Conservation (phyloP, 257 asterid species). For the Lithospermum erythrorhizon region DNA sequence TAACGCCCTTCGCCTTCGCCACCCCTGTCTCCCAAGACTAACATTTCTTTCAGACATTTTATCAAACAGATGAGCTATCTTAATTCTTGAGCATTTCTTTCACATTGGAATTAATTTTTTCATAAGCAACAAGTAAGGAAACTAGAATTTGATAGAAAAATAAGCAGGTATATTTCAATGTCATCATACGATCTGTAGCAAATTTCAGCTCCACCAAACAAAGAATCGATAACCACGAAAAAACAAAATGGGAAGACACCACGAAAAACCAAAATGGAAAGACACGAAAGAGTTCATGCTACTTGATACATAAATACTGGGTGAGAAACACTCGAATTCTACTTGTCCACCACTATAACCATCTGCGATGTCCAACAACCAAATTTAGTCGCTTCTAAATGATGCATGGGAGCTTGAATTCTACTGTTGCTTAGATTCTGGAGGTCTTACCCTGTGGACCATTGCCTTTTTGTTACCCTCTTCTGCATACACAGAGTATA, state of each 20-base stretch:
- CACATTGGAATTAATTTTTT: too few relatives aligned
- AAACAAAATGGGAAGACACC: too few relatives aligned
- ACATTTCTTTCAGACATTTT: too few relatives aligned
- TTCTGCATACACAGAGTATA: slow-evolving; percentile 38
- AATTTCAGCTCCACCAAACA: too few relatives aligned
- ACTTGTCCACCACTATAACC: neutral
- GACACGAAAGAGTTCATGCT: neutral
- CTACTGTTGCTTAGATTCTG: slow-evolving; percentile 5
- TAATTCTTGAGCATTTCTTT: too few relatives aligned
- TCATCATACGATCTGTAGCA: neutral
- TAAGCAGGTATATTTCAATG: neutral
- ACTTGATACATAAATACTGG: too few relatives aligned
- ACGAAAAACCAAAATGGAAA: neutral
- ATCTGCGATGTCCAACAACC: neutral
- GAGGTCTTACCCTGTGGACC: slow-evolving; percentile 1
- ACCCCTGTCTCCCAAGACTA: too few relatives aligned
- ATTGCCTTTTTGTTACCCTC: slow-evolving; percentile 3
- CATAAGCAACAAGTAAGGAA: too few relatives aligned
- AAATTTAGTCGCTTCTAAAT: neutral
- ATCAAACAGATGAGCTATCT: too few relatives aligned
- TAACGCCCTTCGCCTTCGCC: too few relatives aligned
- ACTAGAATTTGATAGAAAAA: neutral
- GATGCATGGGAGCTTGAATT: neutral
- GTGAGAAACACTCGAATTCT: neutral
- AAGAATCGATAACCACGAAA: neutral